A percentile compares a stretch with the other conserved stretches of the same genome.
These are phyloP conservation scores for Myochromella boudieri DNA, from an alignment of 768 basidiomycete genomes.

Conservation along the genomic window DNA sequence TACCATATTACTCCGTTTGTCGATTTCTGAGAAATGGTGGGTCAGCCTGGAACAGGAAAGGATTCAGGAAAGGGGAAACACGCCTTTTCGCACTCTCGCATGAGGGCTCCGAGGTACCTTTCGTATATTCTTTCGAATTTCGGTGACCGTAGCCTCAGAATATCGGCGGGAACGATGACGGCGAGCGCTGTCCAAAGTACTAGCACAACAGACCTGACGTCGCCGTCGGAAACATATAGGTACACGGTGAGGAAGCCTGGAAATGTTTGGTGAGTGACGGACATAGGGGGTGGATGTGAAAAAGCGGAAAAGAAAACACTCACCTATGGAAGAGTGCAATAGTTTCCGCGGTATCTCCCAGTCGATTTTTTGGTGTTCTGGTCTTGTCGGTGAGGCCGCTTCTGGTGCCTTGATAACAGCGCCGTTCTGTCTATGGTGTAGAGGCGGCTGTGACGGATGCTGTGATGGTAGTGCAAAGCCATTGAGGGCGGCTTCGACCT, in stretches of 20 bases:
- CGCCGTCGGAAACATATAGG: slow-evolving; percentile 49
- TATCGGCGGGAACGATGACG: slow-evolving; percentile 70
- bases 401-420: background rate
- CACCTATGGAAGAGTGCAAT: slow-evolving; percentile 88
- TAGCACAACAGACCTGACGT: slow-evolving; percentile 61
- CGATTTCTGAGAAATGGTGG: slow-evolving; percentile 41
- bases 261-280: slow-evolving; percentile 5
- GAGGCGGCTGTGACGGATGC: background rate
- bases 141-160: slow-evolving; percentile 67
- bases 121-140: slow-evolving; percentile 74
- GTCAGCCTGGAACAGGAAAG: slow-evolving; percentile 1
- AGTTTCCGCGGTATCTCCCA: slow-evolving; percentile 91
- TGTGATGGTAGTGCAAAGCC: slow-evolving; percentile 5
- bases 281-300: background rate
- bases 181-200: slow-evolving; percentile 66
- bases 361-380: slow-evolving; percentile 48
- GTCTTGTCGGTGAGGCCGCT: slow-evolving; percentile 7
- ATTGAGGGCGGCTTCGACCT: slow-evolving; percentile 21
- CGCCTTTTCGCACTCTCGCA: slow-evolving; percentile 88
- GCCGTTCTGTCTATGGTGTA: slow-evolving; percentile 5
- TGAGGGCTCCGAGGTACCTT: slow-evolving; percentile 70
- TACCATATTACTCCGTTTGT: slow-evolving; percentile 93
- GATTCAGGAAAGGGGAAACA: slow-evolving; percentile 12
- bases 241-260: slow-evolving; percentile 44
- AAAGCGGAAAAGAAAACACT: slow-evolving; percentile 25